Base-by-base conservation (phyloP, 2,329 filamentous ascomycete genomes). In the Aspergillus alliaceus region DNA sequence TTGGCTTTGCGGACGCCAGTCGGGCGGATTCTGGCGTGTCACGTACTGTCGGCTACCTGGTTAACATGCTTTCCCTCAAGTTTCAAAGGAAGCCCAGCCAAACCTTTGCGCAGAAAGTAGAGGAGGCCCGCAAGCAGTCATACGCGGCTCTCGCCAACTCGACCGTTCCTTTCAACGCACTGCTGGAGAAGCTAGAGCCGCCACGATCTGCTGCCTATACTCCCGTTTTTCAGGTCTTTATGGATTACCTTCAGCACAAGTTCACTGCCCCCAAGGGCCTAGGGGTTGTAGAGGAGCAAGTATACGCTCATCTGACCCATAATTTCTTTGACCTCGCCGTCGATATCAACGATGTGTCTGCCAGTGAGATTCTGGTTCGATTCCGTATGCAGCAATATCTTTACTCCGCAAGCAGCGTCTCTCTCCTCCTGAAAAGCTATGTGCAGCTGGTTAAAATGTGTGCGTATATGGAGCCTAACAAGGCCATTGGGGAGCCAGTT, bases 191-290 rank as follows among this genome's bases (percentile, higher is more conserved):
- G 25, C 67, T 84, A 1, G 65, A 72, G 3, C 69, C 80, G 0
- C 61, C 72, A 0, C 68, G 80, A 1, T 77, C 79, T 0, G 56
- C 73, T 0, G 58, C 68, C 0, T 61, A 77, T 52, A 76, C 59
- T 29, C 82, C 82, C 0, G 32, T 85, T 0, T 84, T 84, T 69
- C 82, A 85, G 62, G 73, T 67, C 0, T 75, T 78, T 20, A 61
- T 83, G 37, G 75, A 84, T 64, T 83, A 83, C 61, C 71, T 78
- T 6, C 72, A 72, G 29, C 68, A 67, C 0, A 56, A 3, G 52
- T 18, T 37, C 37, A 7, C 11, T 14, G 15, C n/a, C 7, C 47
- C 29, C 4, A 37, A 25, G 20, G 6, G 3, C 6, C 20, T 24
- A 5, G 34, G n/a, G 15, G 14, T n/a, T 14, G 15, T 5, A 12